Evolutionary conservation across 306 rosid genomes (phyloP), one percentile per base, ranked within the genome.

Genomic region (Rosa persica): DNA sequence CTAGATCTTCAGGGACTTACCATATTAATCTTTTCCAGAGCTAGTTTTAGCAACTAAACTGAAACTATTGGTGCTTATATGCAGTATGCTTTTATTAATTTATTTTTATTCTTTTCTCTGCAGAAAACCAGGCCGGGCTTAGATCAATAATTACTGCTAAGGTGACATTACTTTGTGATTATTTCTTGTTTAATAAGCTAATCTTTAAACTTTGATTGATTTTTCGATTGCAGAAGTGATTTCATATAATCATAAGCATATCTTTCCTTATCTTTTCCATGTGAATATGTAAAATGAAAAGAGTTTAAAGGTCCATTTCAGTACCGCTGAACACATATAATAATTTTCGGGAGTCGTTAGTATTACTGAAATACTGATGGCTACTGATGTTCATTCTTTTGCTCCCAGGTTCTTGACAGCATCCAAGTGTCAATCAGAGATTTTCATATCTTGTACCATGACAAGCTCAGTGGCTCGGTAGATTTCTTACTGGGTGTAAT

Each of bases 51-150:
- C 38, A 15, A n/a, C 74, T 67, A 55, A 52, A 47, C 75, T 67
- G 54, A 68, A 72, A 72, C 71, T 44, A 34, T 46, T 65, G 27
- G 77, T 30, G 23, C 75, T 70, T 43, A 78, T 73, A 62, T 54
- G 8, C 30, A 77, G 1, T 51, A 19, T 51, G n/a, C 5, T 16
- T 51, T 12, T 51, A 51, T 51, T 51, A 17, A 3, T 5, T 20
- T 52, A 75, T 72, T 71, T 80, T 67, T 20, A 52, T 57, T 74
- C 78, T 67, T 7, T 82, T 74, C 78, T 72, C 36, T 82, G 82
- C 96, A 95, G 98, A 90, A 80, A 85, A 93, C 86, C 89, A 84
- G 64, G 85, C 90, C 74, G 98, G 98, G 62, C 91, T 95, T 80
- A 89, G 80, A 80, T 95, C 98, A 72, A 89, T 87, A 48, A 82